Evolutionary conservation across 139 green algal species (phyloP), one percentile per base, ranked within the genome.

Genomic region (Pycnococcus provasolii): DNA sequence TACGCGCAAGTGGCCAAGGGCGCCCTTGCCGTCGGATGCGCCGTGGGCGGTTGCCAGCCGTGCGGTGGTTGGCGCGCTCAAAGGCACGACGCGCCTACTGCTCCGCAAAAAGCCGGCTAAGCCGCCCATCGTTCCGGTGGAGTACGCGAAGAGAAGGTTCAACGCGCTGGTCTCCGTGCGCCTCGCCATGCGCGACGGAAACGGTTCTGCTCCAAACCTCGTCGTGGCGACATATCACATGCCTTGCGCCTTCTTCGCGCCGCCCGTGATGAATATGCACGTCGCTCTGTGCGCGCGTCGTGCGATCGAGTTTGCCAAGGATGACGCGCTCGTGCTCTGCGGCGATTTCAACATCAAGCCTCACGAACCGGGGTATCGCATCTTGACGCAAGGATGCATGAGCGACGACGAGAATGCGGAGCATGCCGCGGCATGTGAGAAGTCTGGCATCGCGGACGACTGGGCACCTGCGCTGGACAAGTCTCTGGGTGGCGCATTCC

Each of bases 211-310:
- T 26, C 53, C 45, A 3, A 42, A 53, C 60, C 66, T 78, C 26
- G 64, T 47, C 3, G 72, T 78, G 11, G 60, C 55, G 8, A 78
- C 63, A n/a, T 78, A 78, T 60, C 72, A 78, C 66, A 78, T 78
- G 72, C 72, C 72, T 37, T 78, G 72, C 53, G 61, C 62, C 51
- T 78, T 78, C 52, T 62, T 60, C 7, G 60, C 40, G 15, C 63
- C 66, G n/a, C 42, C 57, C 42, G 72, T 74, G 42, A 78, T 78
- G 72, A 64, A 42, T 4, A 74, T 78, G 26, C 72, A 78, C 66
- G 42, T 45, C 3, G 60, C 45, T 52, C 61, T 78, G 26, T 26
- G 26, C 26, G 26, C 26, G 26, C 26, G 26, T 26, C 26, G 26
- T 26, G 26, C 26, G 26, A 26, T 26, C 26, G 26, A 26, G 26